Conservation (phyloP, 495 filamentous ascomycete species). For the Aspergillus hancockii region DNA sequence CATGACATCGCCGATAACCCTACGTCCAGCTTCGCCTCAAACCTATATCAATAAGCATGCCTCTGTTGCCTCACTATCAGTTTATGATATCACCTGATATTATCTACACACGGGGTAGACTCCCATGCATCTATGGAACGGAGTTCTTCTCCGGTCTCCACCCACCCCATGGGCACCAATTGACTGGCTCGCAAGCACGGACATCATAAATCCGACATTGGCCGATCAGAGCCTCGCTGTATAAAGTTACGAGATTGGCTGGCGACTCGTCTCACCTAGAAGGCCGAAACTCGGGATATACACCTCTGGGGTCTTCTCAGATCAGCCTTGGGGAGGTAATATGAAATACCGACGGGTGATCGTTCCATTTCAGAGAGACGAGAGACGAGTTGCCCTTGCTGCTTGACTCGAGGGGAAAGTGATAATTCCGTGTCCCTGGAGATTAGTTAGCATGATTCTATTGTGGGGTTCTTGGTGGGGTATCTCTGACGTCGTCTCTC, state of each 20-base stretch:
- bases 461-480: neutral
- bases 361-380: neutral
- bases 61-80: neutral
- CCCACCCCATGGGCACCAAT: neutral
- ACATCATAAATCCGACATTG: neutral
- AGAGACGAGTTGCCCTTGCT: neutral
- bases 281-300: neutral
- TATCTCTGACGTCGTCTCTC: neutral
- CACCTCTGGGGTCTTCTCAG: too few relatives aligned
- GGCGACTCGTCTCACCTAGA: neutral
- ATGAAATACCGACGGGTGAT: too few relatives aligned
- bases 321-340: too few relatives aligned
- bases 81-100: neutral
- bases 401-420: neutral
- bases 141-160: neutral
- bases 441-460: neutral
- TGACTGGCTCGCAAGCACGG: neutral
- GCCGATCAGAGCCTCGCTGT: slow-evolving; percentile 16
- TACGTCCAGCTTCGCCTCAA: neutral
- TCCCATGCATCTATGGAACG: neutral
- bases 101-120: neutral
- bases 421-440: neutral
- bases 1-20: neutral
- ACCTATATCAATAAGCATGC: too few relatives aligned
- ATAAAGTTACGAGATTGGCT: neutral